A percentile compares a stretch with the other conserved stretches of the same genome.
Evolutionary conservation across 441 rosid species (phyloP).

Genomic region (Euphorbia celastroides): DNA sequence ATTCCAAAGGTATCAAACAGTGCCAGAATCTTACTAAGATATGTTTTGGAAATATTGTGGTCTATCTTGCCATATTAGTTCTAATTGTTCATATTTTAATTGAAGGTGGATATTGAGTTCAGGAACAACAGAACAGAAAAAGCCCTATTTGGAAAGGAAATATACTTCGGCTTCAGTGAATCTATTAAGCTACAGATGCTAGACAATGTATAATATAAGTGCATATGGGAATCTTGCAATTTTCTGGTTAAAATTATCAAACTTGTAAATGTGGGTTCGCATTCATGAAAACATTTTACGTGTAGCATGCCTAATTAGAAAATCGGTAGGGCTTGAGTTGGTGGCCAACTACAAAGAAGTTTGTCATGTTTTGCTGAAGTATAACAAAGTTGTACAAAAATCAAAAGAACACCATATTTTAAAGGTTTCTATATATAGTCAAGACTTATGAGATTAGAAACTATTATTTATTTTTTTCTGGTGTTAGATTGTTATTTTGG

Average conservation of each 20-base stretch:
- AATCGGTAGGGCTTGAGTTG: not conserved
- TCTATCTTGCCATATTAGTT: not conserved
- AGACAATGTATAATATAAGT: not conserved
- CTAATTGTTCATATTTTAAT: not conserved
- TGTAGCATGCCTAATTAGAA: not conserved
- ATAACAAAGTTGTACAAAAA: not conserved
- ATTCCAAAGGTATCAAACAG: not conserved
- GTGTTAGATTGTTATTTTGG: too few relatives aligned
- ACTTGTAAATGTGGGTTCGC: constrained; percentile 1
- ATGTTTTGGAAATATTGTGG: not conserved
- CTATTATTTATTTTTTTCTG: not conserved
- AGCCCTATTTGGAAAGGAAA: not conserved
- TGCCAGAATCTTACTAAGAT: not conserved
- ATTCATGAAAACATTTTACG: not conserved
- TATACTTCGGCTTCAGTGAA: not conserved
- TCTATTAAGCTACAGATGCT: not conserved
- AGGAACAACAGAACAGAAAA: not conserved
- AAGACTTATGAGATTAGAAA: not conserved
- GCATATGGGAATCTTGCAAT: not conserved
- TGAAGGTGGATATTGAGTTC: not conserved
- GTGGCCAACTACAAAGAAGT: not conserved
- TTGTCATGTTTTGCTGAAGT: not conserved
- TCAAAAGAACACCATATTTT: not conserved
- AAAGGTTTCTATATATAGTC: not conserved
- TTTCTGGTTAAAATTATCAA: not conserved